phyloP scores from a whole-genome alignment of 2,329 filamentous ascomycete species.

The Fusarium sp. region DNA sequence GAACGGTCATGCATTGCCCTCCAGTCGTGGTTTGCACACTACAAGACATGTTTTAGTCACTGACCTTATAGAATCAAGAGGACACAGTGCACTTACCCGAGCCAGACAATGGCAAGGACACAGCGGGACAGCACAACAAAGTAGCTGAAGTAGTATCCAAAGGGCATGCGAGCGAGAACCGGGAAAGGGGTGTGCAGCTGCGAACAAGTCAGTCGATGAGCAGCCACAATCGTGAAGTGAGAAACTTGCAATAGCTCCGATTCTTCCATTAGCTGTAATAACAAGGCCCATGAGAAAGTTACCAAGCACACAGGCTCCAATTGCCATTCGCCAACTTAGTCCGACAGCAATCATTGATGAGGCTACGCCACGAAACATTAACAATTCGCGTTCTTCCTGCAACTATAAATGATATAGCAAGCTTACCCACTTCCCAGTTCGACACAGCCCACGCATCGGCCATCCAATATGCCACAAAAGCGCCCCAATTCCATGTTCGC shows the following conservation, averaged over 20 bases:
- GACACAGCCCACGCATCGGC: slow-evolving; percentile 18
- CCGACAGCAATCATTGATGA: slow-evolving; percentile 15
- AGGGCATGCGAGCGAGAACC: slow-evolving; percentile 11
- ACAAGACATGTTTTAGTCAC: neutral
- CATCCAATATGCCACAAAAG: slow-evolving; percentile 16
- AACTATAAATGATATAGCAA: neutral
- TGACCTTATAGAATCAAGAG: no score
- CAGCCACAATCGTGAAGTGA: neutral
- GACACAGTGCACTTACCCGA: neutral
- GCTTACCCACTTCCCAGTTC: slow-evolving; percentile 18
- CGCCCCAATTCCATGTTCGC: slow-evolving; percentile 16
- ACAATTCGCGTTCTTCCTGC: neutral
- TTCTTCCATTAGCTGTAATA: slow-evolving; percentile 14
- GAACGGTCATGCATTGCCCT: slow-evolving; percentile 20
- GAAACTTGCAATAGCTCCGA: slow-evolving; percentile 13
- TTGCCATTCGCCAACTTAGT: slow-evolving; percentile 16
- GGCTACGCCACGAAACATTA: neutral
- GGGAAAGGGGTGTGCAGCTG: slow-evolving; percentile 13
- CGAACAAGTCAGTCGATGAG: neutral
- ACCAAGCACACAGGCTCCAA: slow-evolving; percentile 15
- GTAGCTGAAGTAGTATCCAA: slow-evolving; percentile 16
- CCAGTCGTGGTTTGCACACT: slow-evolving; percentile 16
- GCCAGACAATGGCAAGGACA: slow-evolving; percentile 17
- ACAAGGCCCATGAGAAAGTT: slow-evolving; percentile 15
- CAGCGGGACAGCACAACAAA: slow-evolving; percentile 16